Conservation (phyloP, 1,139 yeast species). For the Debaryomyces nepalensis region DNA sequence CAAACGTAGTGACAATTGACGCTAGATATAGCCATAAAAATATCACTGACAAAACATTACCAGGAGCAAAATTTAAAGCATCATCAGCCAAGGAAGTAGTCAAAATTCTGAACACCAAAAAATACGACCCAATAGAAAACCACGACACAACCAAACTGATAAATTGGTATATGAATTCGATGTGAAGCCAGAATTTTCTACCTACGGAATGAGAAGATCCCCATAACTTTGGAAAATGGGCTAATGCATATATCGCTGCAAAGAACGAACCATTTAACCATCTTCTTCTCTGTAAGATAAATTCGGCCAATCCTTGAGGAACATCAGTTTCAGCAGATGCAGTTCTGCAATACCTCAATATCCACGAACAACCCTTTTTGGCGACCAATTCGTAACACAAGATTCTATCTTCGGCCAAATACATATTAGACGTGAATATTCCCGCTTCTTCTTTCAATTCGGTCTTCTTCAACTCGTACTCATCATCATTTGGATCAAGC, state of each 20-base stretch:
- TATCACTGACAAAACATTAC: slow-evolving; percentile 76
- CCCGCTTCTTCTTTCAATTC: slow-evolving; percentile 52
- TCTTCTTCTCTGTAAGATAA: slow-evolving; percentile 53
- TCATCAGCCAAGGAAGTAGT: slow-evolving; percentile 68
- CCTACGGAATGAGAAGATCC: slow-evolving; percentile 45
- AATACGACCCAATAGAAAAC: slow-evolving; percentile 83
- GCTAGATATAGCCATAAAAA: slow-evolving; percentile 90
- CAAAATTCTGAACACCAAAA: slow-evolving; percentile 77
- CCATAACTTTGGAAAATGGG: slow-evolving; percentile 51
- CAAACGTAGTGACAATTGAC: slow-evolving; percentile 88
- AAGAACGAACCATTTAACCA: slow-evolving; percentile 57
- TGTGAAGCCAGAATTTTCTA: slow-evolving; percentile 47
- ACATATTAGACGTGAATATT: slow-evolving; percentile 55
- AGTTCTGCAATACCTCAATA: slow-evolving; percentile 50
- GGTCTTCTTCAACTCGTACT: slow-evolving; percentile 44
- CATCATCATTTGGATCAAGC: slow-evolving; percentile 52
- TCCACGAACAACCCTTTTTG: slow-evolving; percentile 48
- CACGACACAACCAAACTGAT: slow-evolving; percentile 61
- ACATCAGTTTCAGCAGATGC: slow-evolving; percentile 57
- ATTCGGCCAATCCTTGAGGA: slow-evolving; percentile 51
- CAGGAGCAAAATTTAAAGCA: slow-evolving; percentile 58
- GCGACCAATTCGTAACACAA: slow-evolving; percentile 55
- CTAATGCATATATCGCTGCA: slow-evolving; percentile 53
- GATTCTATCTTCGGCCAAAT: slow-evolving; percentile 55
- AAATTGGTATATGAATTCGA: slow-evolving; percentile 50